These are phyloP conservation scores for Cyclotella baltica DNA, from an alignment of 108 stramenopile genomes.

Conservation along the genomic window DNA sequence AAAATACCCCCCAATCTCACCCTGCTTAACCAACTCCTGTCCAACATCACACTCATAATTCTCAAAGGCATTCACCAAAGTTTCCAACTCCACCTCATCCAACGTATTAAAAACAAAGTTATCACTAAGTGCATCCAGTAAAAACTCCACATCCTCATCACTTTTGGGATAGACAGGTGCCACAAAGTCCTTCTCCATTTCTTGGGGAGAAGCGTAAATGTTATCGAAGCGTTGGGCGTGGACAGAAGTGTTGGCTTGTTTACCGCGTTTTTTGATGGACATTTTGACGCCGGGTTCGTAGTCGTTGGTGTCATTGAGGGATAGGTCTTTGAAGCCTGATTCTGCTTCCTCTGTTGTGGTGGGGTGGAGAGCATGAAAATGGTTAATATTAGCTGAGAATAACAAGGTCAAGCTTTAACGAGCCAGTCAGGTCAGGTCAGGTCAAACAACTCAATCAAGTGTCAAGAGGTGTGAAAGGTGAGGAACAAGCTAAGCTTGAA, in stretches of 20 bases:
- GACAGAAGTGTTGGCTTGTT: conserved; percentile 15
- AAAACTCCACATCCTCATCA: conserved; percentile 59
- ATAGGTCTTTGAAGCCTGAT: conserved; percentile 25
- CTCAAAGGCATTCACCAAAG: conserved; percentile 76
- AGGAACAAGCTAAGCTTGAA: background rate
- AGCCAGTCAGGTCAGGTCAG: too few species aligned
- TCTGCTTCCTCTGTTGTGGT: conserved; percentile 13
- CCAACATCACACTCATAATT: conserved; percentile 45
- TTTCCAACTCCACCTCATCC: conserved; percentile 52
- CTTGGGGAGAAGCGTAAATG: conserved; percentile 42
- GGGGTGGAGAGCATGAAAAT: background rate
- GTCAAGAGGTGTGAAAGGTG: background rate
- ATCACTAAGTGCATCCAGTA: conserved; percentile 54
- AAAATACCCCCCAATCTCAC: conserved; percentile 65
- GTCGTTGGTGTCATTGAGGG: conserved; percentile 32
- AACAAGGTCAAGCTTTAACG: too few species aligned
- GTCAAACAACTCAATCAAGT: too few species aligned
- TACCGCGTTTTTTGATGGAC: conserved; percentile 14
- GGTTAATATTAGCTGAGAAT: too few species aligned
- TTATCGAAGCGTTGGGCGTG: conserved; percentile 48
- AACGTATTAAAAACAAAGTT: conserved; percentile 79
- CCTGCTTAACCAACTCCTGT: conserved; percentile 64
- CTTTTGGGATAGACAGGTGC: conserved; percentile 64
- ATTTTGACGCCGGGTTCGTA: conserved; percentile 27
- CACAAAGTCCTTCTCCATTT: conserved; percentile 36